phyloP scores from a whole-genome alignment of 2,329 filamentous ascomycete species.

The Fusarium tuaranense region DNA sequence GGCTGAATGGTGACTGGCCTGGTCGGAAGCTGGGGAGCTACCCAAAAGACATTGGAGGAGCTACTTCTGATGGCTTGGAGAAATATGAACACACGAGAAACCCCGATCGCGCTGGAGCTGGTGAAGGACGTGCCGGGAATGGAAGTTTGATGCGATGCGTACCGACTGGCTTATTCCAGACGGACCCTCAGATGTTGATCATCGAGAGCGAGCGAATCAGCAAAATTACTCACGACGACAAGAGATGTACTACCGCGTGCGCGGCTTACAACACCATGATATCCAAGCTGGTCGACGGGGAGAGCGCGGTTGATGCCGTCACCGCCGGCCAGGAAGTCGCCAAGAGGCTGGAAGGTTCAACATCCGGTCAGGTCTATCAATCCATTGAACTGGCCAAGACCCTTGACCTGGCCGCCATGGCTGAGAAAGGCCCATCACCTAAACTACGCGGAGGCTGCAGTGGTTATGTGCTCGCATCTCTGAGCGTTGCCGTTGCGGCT shows the following conservation, averaged over 20 bases:
- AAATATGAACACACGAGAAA: slow-evolving; percentile 41
- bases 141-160: slow-evolving; percentile 62
- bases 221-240: slow-evolving; percentile 54
- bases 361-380: slow-evolving; percentile 27
- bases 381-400: slow-evolving; percentile 46
- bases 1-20: slow-evolving; percentile 58
- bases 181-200: slow-evolving; percentile 41
- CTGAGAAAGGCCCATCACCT: slow-evolving; percentile 44
- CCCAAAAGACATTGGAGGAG: slow-evolving; percentile 55
- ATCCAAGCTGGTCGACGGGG: slow-evolving; percentile 46
- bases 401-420: slow-evolving; percentile 45
- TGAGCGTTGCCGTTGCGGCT: slow-evolving; percentile 56
- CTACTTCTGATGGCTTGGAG: slow-evolving; percentile 51
- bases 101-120: slow-evolving; percentile 50
- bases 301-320: slow-evolving; percentile 43
- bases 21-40: slow-evolving; percentile 46
- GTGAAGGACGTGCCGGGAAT: slow-evolving; percentile 55
- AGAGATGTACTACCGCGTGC: slow-evolving; percentile 51
- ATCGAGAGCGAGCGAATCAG: slow-evolving; percentile 52
- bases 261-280: slow-evolving; percentile 56
- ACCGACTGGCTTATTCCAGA: slow-evolving; percentile 56
- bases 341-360: slow-evolving; percentile 35
- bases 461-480: slow-evolving; percentile 58
- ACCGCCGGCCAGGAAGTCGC: slow-evolving; percentile 41
- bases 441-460: slow-evolving; percentile 46